These are phyloP conservation scores for Boletus reticuloceps DNA, from an alignment of 768 basidiomycete genomes.

Conservation along the genomic window DNA sequence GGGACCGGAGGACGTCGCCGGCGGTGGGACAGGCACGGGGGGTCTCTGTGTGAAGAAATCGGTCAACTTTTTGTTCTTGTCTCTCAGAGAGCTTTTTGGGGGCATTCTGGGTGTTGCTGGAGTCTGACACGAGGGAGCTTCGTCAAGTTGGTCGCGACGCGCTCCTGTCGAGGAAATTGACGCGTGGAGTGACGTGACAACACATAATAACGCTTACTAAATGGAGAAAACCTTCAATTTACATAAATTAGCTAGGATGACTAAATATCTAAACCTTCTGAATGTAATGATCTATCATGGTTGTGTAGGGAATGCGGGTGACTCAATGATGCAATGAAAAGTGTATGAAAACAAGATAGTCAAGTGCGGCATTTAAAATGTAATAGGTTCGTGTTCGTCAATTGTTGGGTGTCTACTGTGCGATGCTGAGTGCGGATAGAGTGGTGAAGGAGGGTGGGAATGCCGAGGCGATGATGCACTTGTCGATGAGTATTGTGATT, in stretches of 20 bases:
- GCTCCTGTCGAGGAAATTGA: not conserved
- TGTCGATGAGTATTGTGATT: constrained; percentile 32
- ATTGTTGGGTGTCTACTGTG: constrained; percentile 34
- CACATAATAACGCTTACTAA: constrained; percentile 3
- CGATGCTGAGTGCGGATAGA: constrained; percentile 22
- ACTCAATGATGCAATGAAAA: constrained; percentile 1
- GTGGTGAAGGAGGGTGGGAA: constrained; percentile 32
- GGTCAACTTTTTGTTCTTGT: constrained; percentile 35
- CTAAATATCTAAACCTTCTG: not conserved
- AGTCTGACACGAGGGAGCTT: not conserved
- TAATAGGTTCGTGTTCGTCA: constrained; percentile 23
- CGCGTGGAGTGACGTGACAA: constrained; percentile 18
- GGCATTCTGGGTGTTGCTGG: constrained; percentile 16
- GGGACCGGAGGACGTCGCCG: not conserved
- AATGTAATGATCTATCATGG: constrained; percentile 7
- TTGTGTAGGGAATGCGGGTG: constrained; percentile 19
- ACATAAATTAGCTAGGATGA: not conserved
- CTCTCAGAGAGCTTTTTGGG: constrained; percentile 9
- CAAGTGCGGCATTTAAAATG: constrained; percentile 11
- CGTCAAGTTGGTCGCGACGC: not conserved
- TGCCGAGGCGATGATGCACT: constrained; percentile 30
- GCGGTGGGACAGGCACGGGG: constrained; percentile 16
- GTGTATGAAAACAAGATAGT: constrained; percentile 2
- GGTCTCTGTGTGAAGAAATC: constrained; percentile 44
- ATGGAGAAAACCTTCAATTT: not conserved